Evolutionary conservation across 2,329 filamentous ascomycete species (phyloP), one percentile per base, ranked within the genome.

Genomic region (Alternaria rosae): DNA sequence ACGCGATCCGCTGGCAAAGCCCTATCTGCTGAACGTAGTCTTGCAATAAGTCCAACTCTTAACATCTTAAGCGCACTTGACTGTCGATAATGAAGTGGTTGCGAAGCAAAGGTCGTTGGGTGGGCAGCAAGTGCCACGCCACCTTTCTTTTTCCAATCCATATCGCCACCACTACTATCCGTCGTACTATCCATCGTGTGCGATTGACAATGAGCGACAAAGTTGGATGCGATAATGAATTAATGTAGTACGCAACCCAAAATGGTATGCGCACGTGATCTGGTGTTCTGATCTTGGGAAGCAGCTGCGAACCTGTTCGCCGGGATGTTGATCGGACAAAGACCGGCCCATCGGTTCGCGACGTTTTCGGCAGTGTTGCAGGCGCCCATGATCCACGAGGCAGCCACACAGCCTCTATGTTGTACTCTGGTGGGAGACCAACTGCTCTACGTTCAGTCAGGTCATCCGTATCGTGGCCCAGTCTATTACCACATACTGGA

Each of bases 291-390:
- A 23, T 44, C 47, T 23, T 38, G 35, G 35, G 35, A 38, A n/a
- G 35, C 47, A 47, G 30, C 12, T 54, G 25, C 38, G 51, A 54
- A 28, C 38, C n/a, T 38, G 38, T 54, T 54, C 32, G 38, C 38
- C 17, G 51, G 38, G 51, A 43, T 41, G 35, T 21, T 23, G 47
- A 53, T 44, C 38, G 38, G 51, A 54, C 51, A 43, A 54, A 43
- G 51, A 47, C 54, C 41, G 59, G 59, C 48, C 54, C 55, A 54
- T 52, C 21, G 48, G 59, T 48, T 61, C 54, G 47, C 38, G 45
- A 43, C 23, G 50, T 42, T 10, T 13, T 41, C 20, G 15, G 54
- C 12, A 15, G 10, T n/a, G 28, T 17, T 28, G 21, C 26, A n/a
- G 17, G 15, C 10, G 38, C 17, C 48, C 4, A 12, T 35, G 21